Conservation (phyloP, 352 stramenopile species). For the Globisporangium megalacanthum region DNA sequence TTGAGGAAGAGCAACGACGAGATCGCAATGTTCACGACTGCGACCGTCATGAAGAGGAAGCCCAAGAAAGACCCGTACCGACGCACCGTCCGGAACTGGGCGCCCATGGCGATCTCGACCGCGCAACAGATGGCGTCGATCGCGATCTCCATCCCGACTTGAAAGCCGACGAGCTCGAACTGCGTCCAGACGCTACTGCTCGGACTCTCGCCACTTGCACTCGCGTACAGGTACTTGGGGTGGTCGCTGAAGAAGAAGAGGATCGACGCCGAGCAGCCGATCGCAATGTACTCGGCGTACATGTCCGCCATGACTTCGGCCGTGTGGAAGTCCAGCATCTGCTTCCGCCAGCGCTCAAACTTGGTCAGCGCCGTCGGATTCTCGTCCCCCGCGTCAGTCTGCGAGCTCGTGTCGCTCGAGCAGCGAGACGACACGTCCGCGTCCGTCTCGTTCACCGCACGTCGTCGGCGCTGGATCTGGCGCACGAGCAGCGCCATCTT, state of each 20-base stretch:
- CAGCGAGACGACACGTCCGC: neutral
- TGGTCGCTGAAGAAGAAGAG: constrained; percentile 28
- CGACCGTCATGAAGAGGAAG: constrained; percentile 23
- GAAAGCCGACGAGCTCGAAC: neutral
- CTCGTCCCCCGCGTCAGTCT: neutral
- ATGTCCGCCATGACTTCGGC: constrained; percentile 19
- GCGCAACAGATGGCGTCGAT: constrained; percentile 5
- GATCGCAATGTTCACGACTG: constrained; percentile 30
- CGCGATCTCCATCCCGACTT: constrained; percentile 2
- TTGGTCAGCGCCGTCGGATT: neutral
- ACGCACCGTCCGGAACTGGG: constrained; percentile 15
- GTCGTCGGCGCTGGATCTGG: neutral
- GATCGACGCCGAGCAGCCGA: constrained; percentile 30
- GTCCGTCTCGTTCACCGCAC: neutral
- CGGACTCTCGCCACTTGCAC: too few species aligned
- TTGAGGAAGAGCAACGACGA: constrained; percentile 29
- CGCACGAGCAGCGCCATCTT: constrained; percentile 14
- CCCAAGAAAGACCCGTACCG: constrained; percentile 22
- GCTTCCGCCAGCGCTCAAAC: constrained; percentile 3
- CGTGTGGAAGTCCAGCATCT: constrained; percentile 9
- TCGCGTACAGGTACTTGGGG: constrained; percentile 19
- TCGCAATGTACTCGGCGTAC: constrained; percentile 40
- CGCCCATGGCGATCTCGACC: constrained; percentile 2
- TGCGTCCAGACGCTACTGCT: neutral
- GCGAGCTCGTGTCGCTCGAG: neutral